A percentile compares a stretch with the other conserved stretches of the same genome.
These are phyloP conservation scores for Toxicodendron radicans DNA, from an alignment of 345 rosid species.

Conservation along the genomic window DNA sequence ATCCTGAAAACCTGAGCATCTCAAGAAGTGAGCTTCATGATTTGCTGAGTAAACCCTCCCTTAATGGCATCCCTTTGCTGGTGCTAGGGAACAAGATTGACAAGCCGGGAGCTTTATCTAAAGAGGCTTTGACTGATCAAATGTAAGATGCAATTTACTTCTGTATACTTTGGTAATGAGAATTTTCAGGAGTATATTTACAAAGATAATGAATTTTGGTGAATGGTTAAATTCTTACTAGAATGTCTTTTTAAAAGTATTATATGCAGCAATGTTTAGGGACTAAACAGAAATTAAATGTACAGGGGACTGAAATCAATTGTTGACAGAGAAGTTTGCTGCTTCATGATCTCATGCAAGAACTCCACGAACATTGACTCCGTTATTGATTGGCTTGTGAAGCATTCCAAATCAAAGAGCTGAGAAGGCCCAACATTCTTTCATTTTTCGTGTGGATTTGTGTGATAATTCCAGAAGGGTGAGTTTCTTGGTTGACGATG, in stretches of 20 bases:
- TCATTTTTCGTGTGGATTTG: constrained; percentile 21
- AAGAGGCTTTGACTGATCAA: constrained; percentile 76
- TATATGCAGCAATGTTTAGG: background rate
- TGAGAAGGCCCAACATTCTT: constrained; percentile 16
- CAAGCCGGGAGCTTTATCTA: constrained; percentile 83
- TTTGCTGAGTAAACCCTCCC: constrained; percentile 74
- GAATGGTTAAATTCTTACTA: background rate
- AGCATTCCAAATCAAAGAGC: constrained; percentile 77
- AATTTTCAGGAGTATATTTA: background rate
- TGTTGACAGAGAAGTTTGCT: constrained; percentile 86
- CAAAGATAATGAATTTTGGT: background rate
- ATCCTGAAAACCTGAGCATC: constrained; percentile 72
- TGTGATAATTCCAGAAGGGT: constrained; percentile 24
- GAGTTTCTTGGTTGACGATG: constrained; percentile 11
- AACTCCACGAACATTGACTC: constrained; percentile 84
- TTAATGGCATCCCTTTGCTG: constrained; percentile 76
- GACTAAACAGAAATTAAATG: constrained; percentile 5
- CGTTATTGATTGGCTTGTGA: constrained; percentile 91
- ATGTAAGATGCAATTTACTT: constrained; percentile 47
- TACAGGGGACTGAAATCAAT: constrained; percentile 67
- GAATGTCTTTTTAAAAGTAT: background rate
- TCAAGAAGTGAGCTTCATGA: constrained; percentile 91
- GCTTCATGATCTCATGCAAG: constrained; percentile 95
- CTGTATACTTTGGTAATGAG: background rate
- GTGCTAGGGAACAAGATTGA: constrained; percentile 92